phyloP scores from a whole-genome alignment of 2,329 filamentous ascomycete genomes.

The Grosmannia huntii region DNA sequence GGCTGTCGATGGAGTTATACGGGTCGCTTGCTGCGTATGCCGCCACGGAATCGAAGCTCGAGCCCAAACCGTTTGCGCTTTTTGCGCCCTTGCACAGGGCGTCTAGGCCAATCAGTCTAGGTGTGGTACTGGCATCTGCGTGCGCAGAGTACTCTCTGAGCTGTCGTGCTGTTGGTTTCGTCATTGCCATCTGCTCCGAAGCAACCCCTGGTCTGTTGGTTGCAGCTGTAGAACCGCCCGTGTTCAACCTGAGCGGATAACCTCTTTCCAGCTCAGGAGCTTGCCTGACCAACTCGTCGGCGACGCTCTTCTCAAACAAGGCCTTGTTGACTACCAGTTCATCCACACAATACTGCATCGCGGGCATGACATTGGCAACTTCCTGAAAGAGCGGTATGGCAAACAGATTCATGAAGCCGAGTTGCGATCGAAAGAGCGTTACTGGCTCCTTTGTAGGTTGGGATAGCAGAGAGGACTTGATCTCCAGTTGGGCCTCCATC shows the following conservation, averaged over 20 bases:
- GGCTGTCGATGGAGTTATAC: conserved; percentile 29
- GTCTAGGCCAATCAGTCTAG: conserved; percentile 21
- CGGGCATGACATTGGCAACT: conserved; percentile 73
- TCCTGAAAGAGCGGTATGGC: conserved; percentile 84
- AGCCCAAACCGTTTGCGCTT: conserved; percentile 20
- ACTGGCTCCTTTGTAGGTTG: conserved; percentile 72
- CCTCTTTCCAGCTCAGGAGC: conserved; percentile 24
- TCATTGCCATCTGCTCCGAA: not conserved
- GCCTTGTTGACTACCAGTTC: conserved; percentile 68
- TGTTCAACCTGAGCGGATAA: conserved; percentile 32
- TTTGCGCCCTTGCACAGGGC: conserved; percentile 29
- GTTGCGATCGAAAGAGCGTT: conserved; percentile 75
- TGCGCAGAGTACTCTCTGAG: not conserved
- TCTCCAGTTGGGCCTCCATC: conserved; percentile 81
- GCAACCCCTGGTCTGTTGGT: conserved; percentile 1
- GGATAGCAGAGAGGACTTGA: conserved; percentile 77
- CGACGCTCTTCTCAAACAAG: conserved; percentile 58
- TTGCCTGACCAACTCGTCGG: conserved; percentile 45
- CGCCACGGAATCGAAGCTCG: conserved; percentile 31
- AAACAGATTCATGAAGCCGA: conserved; percentile 94
- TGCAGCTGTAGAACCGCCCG: conserved; percentile 17
- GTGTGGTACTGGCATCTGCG: conserved; percentile 7
- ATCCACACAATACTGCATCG: conserved; percentile 70
- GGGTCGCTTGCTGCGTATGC: conserved; percentile 38
- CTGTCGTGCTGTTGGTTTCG: not conserved